Conservation (phyloP, 75 land plant genomes). For the Pseudotsuga menziesii region DNA sequence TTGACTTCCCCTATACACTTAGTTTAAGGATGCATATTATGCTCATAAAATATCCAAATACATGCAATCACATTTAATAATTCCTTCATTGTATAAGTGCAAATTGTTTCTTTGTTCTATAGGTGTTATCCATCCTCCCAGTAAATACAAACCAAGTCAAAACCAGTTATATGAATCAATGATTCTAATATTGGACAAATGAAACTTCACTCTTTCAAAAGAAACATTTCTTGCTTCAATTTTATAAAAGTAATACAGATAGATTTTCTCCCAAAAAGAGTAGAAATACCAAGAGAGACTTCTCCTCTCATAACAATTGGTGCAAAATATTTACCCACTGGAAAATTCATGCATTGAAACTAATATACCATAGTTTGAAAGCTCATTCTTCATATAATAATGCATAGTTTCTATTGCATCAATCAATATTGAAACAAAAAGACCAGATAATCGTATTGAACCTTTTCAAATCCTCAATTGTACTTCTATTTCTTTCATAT, state of each 20-base stretch:
- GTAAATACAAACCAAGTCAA: slow-evolving; percentile 38
- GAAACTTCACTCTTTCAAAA: slow-evolving; percentile 21
- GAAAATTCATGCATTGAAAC: slow-evolving; percentile 61
- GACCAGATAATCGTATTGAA: no score
- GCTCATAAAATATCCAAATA: slow-evolving; percentile 61
- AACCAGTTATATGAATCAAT: not conserved
- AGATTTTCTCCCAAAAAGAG: slow-evolving; percentile 81
- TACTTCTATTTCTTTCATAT: no score
- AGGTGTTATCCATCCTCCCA: slow-evolving; percentile 94
- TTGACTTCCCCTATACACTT: slow-evolving; percentile 2
- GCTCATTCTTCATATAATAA: slow-evolving; percentile 37
- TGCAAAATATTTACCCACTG: slow-evolving; percentile 76
- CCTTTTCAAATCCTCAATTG: no score
- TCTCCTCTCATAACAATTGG: slow-evolving; percentile 69
- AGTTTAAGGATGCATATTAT: slow-evolving; percentile 38
- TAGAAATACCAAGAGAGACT: slow-evolving; percentile 53
- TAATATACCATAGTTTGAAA: slow-evolving; percentile 29
- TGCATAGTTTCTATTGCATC: slow-evolving; percentile 70
- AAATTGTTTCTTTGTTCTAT: slow-evolving; percentile 32
- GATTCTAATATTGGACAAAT: slow-evolving; percentile 17
- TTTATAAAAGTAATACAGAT: slow-evolving; percentile 57
- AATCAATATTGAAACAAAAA: no score
- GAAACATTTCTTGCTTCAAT: slow-evolving; percentile 36
- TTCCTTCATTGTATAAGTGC: slow-evolving; percentile 50
- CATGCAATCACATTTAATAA: slow-evolving; percentile 59